Base-by-base conservation (phyloP, 306 rosid genomes). In the Fragaria ananassa region DNA sequence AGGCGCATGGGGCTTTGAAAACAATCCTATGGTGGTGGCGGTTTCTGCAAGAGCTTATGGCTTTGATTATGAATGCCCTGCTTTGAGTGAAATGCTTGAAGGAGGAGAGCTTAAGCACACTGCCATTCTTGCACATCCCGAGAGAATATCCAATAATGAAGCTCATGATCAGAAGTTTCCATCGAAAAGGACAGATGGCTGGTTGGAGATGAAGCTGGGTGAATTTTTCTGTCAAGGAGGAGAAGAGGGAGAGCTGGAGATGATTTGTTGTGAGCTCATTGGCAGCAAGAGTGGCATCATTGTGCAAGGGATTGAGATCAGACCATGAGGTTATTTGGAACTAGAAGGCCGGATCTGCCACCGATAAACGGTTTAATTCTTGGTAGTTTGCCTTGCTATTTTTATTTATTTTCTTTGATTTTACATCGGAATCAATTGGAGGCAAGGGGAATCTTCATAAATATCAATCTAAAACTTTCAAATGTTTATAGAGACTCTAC, bases 201-300 rank as follows among this genome's bases (percentile, higher is more conserved):
- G 93, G 93, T n/a, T 77, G 65, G 96, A 92, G 82, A 68, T 84
- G 17, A 90, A 87, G 76, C 69, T 92, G 60, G 96, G 91, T 2
- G 89, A 85, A 10, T 89, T 87, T 76, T 88, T 76, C 74, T 80
- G 64, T 54, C 54, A 23, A 31, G 83, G 82, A 50, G 81, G 34
- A 34, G 87, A 80, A 5, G 72, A 56, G 1, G 87, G 79, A 23
- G 85, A 81, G 53, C 25, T 88, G 53, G 84, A 88, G 75, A 80
- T 90, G 82, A 81, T 74, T 6, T 75, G 86, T n/a, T 41, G 7
- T 2, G 96, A 87, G 78, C 50, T 87, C 10, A 49, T 85, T 54
- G 12, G 29, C 19, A 4, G 54, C 60, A 49, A 14, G 19, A 49
- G 54, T 19, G 25, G 60, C 60, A 53, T 53, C 54, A 49, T 19